These are phyloP conservation scores for Asterophora lycoperdoides DNA, from an alignment of 768 basidiomycete genomes.

Conservation along the genomic window DNA sequence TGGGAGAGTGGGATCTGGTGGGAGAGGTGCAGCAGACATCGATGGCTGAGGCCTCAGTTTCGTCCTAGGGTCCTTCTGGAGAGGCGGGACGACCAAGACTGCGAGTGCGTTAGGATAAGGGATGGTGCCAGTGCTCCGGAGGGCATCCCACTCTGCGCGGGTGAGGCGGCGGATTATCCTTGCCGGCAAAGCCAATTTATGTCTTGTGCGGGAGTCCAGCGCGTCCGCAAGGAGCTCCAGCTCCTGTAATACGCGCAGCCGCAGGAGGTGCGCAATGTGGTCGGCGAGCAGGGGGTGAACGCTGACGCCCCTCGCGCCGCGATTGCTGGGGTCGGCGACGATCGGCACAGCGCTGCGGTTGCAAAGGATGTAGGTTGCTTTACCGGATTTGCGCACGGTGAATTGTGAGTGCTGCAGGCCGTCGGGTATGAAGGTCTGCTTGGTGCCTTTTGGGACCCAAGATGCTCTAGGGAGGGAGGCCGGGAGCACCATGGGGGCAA, in stretches of 20 bases:
- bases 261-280: slow-evolving; percentile 64
- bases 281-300: slow-evolving; percentile 43
- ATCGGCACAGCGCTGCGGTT: slow-evolving; percentile 45
- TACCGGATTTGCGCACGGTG: slow-evolving; percentile 40
- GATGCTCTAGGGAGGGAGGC: slow-evolving; percentile 8
- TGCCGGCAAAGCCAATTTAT: no score
- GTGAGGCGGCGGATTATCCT: slow-evolving; percentile 56
- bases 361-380: slow-evolving; percentile 56
- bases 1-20: not conserved
- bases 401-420: slow-evolving; percentile 66
- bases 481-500: slow-evolving; percentile 46
- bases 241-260: slow-evolving; percentile 73
- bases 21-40: slow-evolving; percentile 8
- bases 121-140: slow-evolving; percentile 44
- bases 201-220: slow-evolving; percentile 27
- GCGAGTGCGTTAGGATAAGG: slow-evolving; percentile 56
- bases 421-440: slow-evolving; percentile 38
- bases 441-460: slow-evolving; percentile 3
- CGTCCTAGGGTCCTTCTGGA: slow-evolving; percentile 49
- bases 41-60: slow-evolving; percentile 35
- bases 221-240: slow-evolving; percentile 52
- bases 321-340: slow-evolving; percentile 30
- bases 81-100: slow-evolving; percentile 64
- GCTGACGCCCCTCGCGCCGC: slow-evolving; percentile 24
- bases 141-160: slow-evolving; percentile 48